A percentile compares a stretch with the other conserved stretches of the same genome.
Conservation (phyloP, 768 basidiomycete genomes). For the Lactarius sanguifluus region DNA sequence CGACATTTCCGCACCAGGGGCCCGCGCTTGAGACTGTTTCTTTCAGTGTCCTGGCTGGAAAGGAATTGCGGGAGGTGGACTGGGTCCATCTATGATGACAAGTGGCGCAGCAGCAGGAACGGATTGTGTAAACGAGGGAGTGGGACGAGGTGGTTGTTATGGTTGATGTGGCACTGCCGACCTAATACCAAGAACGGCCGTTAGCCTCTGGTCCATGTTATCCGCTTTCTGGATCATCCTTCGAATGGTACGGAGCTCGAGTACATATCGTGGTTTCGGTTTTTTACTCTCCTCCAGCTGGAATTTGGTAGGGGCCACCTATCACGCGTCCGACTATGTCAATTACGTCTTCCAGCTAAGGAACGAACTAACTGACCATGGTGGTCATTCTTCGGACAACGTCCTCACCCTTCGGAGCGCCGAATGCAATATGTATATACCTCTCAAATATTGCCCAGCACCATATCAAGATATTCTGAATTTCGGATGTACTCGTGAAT, state of each 20-base stretch:
- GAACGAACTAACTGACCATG: slow-evolving; percentile 14
- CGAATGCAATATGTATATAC: slow-evolving; percentile 11
- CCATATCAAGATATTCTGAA: slow-evolving; percentile 16
- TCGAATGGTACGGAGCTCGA: slow-evolving; percentile 25
- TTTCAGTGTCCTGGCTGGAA: slow-evolving; percentile 16
- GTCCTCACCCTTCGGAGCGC: background rate
- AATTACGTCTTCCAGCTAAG: background rate
- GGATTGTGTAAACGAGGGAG: background rate
- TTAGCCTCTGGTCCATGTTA: slow-evolving; percentile 24
- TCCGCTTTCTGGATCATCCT: slow-evolving; percentile 27
- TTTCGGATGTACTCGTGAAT: slow-evolving; percentile 18
- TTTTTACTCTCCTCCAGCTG: slow-evolving; percentile 21
- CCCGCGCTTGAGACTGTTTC: slow-evolving; percentile 19
- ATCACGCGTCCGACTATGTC: background rate
- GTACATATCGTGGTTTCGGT: no score
- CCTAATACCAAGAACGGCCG: background rate
- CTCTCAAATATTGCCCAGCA: slow-evolving; percentile 7
- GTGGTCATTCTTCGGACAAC: slow-evolving; percentile 6
- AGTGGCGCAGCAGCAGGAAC: background rate
- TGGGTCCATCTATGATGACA: slow-evolving; percentile 1
- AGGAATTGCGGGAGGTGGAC: background rate
- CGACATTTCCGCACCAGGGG: slow-evolving; percentile 5
- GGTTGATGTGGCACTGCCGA: slow-evolving; percentile 2
- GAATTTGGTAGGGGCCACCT: slow-evolving; percentile 18
- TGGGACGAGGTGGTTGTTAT: slow-evolving; percentile 8